Evolutionary conservation across 305 asterid genomes (phyloP), one percentile per base, ranked within the genome.

Genomic region (Fraxinus paxiana): DNA sequence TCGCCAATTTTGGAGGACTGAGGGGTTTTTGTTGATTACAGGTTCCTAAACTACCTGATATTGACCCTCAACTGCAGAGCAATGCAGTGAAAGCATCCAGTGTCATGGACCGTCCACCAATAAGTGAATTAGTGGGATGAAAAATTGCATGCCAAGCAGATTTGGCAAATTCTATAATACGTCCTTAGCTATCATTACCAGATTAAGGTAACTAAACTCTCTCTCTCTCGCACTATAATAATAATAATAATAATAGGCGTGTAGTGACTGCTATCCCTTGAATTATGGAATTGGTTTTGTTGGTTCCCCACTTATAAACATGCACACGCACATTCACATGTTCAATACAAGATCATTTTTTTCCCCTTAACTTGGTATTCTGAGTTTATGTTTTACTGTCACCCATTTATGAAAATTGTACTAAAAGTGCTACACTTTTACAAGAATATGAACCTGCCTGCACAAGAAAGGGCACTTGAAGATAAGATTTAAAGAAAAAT

Each of bases 51-150:
- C 80, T 94, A 83, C 98, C 98, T 48, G 98, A 94, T 88, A 84
- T 94, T 13, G 98, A 96, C 77, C 92, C 91, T 24, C 82, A 83
- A 85, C 93, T 96, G 80, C 90, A 92, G 88, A 94, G 88, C 88
- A 93, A 91, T 79, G 98, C 99, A 35, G 93, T 87, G 87, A 90
- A 92, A 87, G 99, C 99, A 78, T 90, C 91, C 54, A 87, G 81
- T 78, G 94, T 93, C 37, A 96, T 96, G 99, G 97, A 94, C 82
- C 98, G 98, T 59, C 96, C 98, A n/a, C 99, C 99, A 15, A 88
- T 96, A 61, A 94, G 99, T 86, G 99, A 96, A 84, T 85, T 96
- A 73, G 91, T 90, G 18, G 96, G 97, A 81, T 96, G 86, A 90
- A 80, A 61, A 51, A 56, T 72, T n/a, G 43, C 61, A 18, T 5